Conservation (phyloP, 495 filamentous ascomycete genomes). For the Neurospora sp. region DNA sequence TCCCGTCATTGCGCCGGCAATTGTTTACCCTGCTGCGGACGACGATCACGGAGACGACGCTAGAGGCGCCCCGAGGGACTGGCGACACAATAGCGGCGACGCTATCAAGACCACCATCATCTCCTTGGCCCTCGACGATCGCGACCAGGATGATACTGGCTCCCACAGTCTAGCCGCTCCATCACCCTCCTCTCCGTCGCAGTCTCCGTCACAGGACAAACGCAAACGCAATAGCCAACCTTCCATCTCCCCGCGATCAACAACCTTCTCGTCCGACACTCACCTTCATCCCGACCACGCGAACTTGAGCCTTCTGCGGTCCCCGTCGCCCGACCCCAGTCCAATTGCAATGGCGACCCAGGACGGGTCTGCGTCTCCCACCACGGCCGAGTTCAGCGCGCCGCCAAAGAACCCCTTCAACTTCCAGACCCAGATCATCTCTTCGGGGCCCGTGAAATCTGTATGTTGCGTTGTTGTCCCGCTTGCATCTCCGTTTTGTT, state of each 20-base stretch:
- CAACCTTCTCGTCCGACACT: constrained; percentile 4
- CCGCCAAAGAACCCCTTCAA: constrained; percentile 65
- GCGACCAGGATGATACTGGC: constrained; percentile 5
- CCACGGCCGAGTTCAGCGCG: constrained; percentile 20
- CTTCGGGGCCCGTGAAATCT: constrained; percentile 70
- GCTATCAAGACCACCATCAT: constrained; percentile 1
- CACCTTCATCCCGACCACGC: constrained; percentile 11
- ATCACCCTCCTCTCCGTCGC: not conserved
- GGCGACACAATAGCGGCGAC: not conserved
- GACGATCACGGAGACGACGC: constrained; percentile 6
- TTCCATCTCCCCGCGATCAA: constrained; percentile 1
- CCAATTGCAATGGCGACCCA: constrained; percentile 25
- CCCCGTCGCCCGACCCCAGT: constrained; percentile 13
- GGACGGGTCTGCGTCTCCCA: constrained; percentile 8
- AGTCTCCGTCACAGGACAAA: not conserved
- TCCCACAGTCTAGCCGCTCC: not conserved
- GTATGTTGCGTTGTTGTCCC: constrained; percentile 36
- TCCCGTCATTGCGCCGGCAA: constrained; percentile 1
- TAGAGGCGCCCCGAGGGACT: not conserved
- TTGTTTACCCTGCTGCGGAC: not conserved
- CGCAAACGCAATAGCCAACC: not conserved
- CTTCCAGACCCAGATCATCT: constrained; percentile 76
- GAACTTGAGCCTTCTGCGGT: constrained; percentile 8
- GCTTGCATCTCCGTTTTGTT: not conserved
- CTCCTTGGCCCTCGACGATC: constrained; percentile 9